Conservation (phyloP, 2,329 filamentous ascomycete genomes). For the Septoria linicola region DNA sequence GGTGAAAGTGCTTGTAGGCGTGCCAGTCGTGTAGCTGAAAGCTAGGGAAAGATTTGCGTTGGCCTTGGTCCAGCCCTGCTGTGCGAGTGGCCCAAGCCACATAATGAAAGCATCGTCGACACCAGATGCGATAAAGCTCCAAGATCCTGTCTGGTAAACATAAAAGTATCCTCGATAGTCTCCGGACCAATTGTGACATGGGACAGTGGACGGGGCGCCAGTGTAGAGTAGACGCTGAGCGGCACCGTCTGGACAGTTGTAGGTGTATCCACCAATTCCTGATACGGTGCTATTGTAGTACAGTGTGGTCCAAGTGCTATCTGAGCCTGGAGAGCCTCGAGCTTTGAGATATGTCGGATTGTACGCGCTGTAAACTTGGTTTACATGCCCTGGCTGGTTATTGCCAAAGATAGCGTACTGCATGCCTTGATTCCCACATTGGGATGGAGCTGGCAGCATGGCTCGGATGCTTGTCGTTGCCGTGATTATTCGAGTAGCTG, state of each 20-base stretch:
- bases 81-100: conserved; percentile 12
- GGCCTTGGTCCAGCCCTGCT: conserved; percentile 16
- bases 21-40: conserved; percentile 9
- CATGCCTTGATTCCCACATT: conserved; percentile 19
- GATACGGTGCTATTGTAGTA: conserved; percentile 13
- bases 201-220: conserved; percentile 1
- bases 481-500: background rate
- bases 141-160: conserved; percentile 11
- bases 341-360: conserved; percentile 17
- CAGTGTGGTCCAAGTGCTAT: conserved; percentile 14
- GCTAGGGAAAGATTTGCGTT: conserved; percentile 10
- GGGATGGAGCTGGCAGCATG: conserved; percentile 9
- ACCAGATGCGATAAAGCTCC: conserved; percentile 11
- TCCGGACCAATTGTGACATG: conserved; percentile 13
- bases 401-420: conserved; percentile 17
- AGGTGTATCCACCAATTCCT: conserved; percentile 9
- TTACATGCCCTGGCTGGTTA: conserved; percentile 6
- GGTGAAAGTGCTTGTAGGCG: background rate
- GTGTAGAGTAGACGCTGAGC: conserved; percentile 2
- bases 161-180: conserved; percentile 18
- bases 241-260: conserved; percentile 4
- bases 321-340: background rate
- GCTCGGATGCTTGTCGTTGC: conserved; percentile 7
- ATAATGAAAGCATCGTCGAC: conserved; percentile 16
- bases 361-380: conserved; percentile 11